Base-by-base conservation (phyloP, 345 rosid genomes). In the Adansonia digitata region DNA sequence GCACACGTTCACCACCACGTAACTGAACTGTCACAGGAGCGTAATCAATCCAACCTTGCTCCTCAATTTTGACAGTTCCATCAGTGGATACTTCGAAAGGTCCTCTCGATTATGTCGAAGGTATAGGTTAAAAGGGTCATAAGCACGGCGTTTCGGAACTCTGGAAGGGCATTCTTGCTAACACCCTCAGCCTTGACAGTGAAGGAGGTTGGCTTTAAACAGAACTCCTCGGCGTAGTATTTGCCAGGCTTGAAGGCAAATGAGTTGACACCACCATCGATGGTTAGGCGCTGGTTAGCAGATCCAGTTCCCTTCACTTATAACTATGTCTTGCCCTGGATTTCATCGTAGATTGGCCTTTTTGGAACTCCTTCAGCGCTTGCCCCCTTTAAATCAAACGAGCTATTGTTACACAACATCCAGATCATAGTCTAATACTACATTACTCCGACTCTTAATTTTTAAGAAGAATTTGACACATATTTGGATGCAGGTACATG, bases 51-150 rank as follows among this genome's bases (percentile, higher is more conserved):
- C 98, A 96, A 27, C 90, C 97, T 75, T 94, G 88, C 84, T 92
- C 96, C 85, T 75, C 95, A 61, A 94, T 91, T 18, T 85, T 94
- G 75, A 90, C 70, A 0, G 79, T 74, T 3, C 94, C 92, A 56
- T 90, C 88, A 0, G 94, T 9, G 13, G 91, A 80, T 20, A 94
- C 98, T 77, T 91, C 97, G 56, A 94, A 92, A 42, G 98, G 97
- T 13, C 98, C 98, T n/a, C 78, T 94, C 97, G 15, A 94, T 94
- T 78, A 92, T 97, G 45, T 94, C 97, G 5, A 92, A 97, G 8
- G 97, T 94, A 85, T 94, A 94, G 77, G 98, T 94, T 37, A 94
- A 86, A 18, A 95, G 97, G 61, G 98, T 94, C 98, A 92, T 94
- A 85, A 94, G 98, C 86, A 90, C 92, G 74, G 97, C 92, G 57